A percentile compares a stretch with the other conserved stretches of the same genome.
These are phyloP conservation scores for Cryptosporidium viatorum DNA, from an alignment of 169 alveolate genomes.

Conservation along the genomic window DNA sequence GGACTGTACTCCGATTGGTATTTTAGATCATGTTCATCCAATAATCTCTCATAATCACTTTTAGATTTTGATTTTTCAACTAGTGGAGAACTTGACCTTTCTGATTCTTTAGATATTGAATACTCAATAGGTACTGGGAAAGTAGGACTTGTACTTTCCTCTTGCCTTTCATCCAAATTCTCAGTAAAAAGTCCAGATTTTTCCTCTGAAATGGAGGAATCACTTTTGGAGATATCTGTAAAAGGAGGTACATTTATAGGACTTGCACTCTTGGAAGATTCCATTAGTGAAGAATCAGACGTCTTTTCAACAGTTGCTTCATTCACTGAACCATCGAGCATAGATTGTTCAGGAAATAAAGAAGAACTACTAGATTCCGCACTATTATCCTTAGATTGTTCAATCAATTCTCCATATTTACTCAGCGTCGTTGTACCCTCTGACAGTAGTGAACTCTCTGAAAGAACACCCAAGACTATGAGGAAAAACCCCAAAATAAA, in stretches of 20 bases:
- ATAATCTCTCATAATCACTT: background rate
- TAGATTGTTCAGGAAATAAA: background rate
- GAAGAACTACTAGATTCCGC: background rate
- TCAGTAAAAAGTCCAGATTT: background rate
- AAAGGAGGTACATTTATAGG: background rate
- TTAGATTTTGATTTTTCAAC: background rate
- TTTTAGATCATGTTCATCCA: background rate
- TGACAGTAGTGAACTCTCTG: background rate
- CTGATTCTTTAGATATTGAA: background rate
- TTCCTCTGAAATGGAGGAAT: background rate
- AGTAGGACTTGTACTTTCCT: background rate
- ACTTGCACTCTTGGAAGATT: background rate
- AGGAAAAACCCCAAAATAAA: slow-evolving; percentile 25
- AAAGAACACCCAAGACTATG: background rate
- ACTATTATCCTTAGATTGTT: background rate
- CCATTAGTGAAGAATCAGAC: background rate
- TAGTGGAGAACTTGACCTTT: background rate
- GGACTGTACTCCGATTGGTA: slow-evolving; percentile 5
- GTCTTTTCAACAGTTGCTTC: background rate
- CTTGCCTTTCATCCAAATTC: background rate
- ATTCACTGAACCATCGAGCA: background rate
- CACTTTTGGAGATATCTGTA: background rate
- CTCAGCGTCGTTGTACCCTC: background rate
- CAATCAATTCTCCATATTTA: background rate
- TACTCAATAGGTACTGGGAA: background rate